Conservation (phyloP, 2,329 filamentous ascomycete genomes). For the Hortaea sp. region DNA sequence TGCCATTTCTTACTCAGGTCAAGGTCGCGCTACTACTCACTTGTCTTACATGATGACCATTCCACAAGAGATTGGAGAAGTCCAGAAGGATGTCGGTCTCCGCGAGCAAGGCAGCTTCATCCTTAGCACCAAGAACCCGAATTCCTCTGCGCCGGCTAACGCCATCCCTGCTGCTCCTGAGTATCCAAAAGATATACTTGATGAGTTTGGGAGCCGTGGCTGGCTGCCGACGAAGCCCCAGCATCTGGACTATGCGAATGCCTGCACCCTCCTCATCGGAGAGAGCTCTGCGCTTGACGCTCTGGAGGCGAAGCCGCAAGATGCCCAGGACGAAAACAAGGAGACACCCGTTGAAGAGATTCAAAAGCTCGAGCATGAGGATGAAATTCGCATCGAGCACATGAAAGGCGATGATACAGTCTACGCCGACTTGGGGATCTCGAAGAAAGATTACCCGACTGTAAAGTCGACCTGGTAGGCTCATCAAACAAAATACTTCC, state of each 20-base stretch:
- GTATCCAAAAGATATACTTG: constrained; percentile 62
- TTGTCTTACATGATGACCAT: constrained; percentile 72
- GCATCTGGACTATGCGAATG: constrained; percentile 57
- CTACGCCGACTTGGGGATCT: constrained; percentile 50
- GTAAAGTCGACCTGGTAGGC: constrained; percentile 51
- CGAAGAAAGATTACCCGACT: constrained; percentile 54
- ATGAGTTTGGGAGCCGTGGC: constrained; percentile 61
- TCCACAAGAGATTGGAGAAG: constrained; percentile 56
- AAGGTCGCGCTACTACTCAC: constrained; percentile 51
- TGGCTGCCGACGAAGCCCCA: constrained; percentile 68
- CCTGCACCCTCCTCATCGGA: constrained; percentile 72
- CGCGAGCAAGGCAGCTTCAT: constrained; percentile 65
- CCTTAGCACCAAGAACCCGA: constrained; percentile 70
- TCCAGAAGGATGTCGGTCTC: constrained; percentile 68
- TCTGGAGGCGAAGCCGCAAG: constrained; percentile 46
- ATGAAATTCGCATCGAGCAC: constrained; percentile 55
- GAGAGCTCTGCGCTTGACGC: constrained; percentile 43
- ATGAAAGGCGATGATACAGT: constrained; percentile 50
- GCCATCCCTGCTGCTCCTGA: constrained; percentile 56
- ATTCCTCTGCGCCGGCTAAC: constrained; percentile 54
- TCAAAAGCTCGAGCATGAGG: constrained; percentile 65
- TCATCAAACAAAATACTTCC: too few species aligned
- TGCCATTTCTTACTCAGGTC: constrained; percentile 61
- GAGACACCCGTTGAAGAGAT: constrained; percentile 60
- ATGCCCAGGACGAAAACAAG: constrained; percentile 42